Base-by-base conservation (phyloP, 2,329 filamentous ascomycete genomes). In the Alternaria atra region DNA sequence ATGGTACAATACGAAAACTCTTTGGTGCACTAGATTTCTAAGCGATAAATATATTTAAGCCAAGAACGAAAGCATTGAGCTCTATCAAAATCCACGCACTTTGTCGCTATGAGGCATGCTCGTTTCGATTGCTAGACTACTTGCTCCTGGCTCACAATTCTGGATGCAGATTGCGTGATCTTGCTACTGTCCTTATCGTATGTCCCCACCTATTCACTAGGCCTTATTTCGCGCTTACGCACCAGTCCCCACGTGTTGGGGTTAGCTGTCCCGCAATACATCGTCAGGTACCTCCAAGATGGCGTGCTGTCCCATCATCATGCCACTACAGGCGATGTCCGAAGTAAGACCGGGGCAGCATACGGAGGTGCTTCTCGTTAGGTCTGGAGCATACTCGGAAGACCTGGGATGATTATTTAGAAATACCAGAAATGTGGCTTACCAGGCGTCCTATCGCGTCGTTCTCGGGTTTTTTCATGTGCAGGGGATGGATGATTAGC, bases 251-350 rank as follows among this genome's bases (percentile, higher is more conserved):
- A 25, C 39, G 44, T 10, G 52, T 51, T 56, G 9, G 39, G 35
- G 17, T 25, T 15, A 17, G 6, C 15, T 27, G 52, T 40, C 39
- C 52, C 30, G 27, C 30, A 54, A 52, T 60, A 17, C 44, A 23
- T 66, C 58, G 62, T 66, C 64, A 72, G 59, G 40, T 35, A 64
- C 67, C 63, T 60, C 47, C 57, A 51, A 54, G 48, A 73, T 73
- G 66, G 57, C 71, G 71, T 73, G 71, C 70, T 73, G 51, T 55
- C 67, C 63, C 64, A 64, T 55, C 64, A 61, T 64, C 66, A 46
- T 30, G 17, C 40, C 40, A 8, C 37, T 40, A 40, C n/a, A 40
- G 8, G 37, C n/a, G 2, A 17, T 27, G 20, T 40, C 48, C 48
- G 48, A 52, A 32, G 29, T 48, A 23, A 30, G n/a, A 23, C 44